Base-by-base conservation (phyloP, 2,329 filamentous ascomycete genomes). In the Fusarium piperis region DNA sequence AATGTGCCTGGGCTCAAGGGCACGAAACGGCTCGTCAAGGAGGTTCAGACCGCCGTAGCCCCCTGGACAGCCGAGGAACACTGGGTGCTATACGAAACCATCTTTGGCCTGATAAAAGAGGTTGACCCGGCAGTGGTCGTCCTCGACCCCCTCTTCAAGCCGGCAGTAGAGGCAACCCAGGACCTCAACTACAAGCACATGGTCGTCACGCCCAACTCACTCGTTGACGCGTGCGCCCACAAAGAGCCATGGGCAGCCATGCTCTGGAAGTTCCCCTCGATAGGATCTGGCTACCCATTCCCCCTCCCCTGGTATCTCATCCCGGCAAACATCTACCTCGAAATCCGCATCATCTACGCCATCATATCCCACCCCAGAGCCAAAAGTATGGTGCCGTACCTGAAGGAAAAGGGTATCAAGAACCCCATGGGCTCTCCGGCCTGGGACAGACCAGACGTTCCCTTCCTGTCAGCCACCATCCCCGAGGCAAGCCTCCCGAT, bases 301-400 rank as follows among this genome's bases (percentile, higher is more conserved):
- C 85, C 85, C 1, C 72, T 87, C 1, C 84, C 86, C 1, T 82
- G 77, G 79, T 74, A 75, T 55, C 73, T 82, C 0, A 79, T 87
- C 33, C 81, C 81, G 4, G 66, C 76, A 6, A 87, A 87, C 67
- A 78, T 84, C 6, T 73, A 76, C 23, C 68, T 78, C 13, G 53
- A 69, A 20, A 9, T 59, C 10, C 62, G 73, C 20, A 41, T 76
- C 6, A 64, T 79, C 16, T 75, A 69, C 36, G 62, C 70, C 16
- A 55, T 36, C 28, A 53, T 56, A 44, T 63, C 38, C 57, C 62
- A 38, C 32, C 75, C 33, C 6, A 69, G 36, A 53, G n/a, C 64
- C 16, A 38, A 20, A 2, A 60, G 58, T 6, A 75, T 75, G 58
- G 36, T 75, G 28, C 79, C 81, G 23, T 84, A 78, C 74, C 84